Base-by-base conservation (phyloP, 306 rosid species). In the Quercus robur region DNA sequence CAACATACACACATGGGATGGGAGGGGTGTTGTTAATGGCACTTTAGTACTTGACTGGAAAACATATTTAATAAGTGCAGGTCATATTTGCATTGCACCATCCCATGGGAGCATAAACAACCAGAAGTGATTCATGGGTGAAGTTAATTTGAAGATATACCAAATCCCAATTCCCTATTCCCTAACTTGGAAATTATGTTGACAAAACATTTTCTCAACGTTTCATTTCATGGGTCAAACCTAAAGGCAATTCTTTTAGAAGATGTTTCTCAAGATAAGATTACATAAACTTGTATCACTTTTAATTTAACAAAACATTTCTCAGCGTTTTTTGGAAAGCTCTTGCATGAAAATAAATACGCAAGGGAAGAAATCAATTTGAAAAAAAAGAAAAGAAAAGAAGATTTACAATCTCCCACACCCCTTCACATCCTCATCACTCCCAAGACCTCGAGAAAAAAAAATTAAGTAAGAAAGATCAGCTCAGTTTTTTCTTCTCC, bases 401-500 rank as follows among this genome's bases (percentile, higher is more conserved):
- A 25, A 83, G 72, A 71, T 77, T 66, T 56, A 64, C 78, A 75
- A 58, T 58, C 86, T 38, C 63, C 41, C 68, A 66, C 84, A 84
- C 81, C 63, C 78, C 63, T 76, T 73, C 80, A 78, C 83, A 84
- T 76, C 72, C 81, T 84, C 68, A 77, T 73, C 86, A 72, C 77
- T 75, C 77, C 20, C 73, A 63, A 71, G 81, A 73, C 61, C 70
- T 71, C 54, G 15, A 75, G 61, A 81, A 74, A 62, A 51, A 63
- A 58, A 31, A 58, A 13, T 46, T 14, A 82, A 44, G 57, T 12
- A 49, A 77, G 59, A 73, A 67, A 66, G 78, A 87, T 95, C 89
- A 96, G 80, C 90, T 64, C 70, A 93, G 70, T 81, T 96, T 96
- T 88, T 86, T 83, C 85, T 85, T 91, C 89, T 89, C 97, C 85